Conservation (phyloP, 2,329 filamentous ascomycete species). For the Scleromitrula shiraiana region DNA sequence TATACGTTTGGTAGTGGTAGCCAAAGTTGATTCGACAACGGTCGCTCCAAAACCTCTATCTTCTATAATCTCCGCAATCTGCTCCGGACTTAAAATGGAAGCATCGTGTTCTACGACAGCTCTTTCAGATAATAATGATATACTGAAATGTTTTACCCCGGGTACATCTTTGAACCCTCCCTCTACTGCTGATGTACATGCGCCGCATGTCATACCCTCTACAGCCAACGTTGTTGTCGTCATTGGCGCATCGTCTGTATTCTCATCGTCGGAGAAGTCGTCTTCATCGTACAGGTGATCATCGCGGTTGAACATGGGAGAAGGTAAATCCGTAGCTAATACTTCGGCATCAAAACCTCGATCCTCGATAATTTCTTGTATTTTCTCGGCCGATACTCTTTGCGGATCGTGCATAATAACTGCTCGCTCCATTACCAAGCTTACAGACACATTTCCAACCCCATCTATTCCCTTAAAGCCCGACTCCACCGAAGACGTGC, state of each 20-base stretch:
- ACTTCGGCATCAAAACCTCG: constrained; percentile 85
- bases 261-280: constrained; percentile 25
- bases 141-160: constrained; percentile 68
- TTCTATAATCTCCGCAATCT: constrained; percentile 51
- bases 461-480: constrained; percentile 79
- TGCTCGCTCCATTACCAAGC: constrained; percentile 91
- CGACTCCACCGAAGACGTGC: constrained; percentile 89
- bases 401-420: constrained; percentile 82
- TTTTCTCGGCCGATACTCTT: constrained; percentile 62
- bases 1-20: constrained; percentile 30
- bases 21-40: constrained; percentile 61
- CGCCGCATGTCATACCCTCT: constrained; percentile 86
- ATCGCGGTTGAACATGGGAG: constrained; percentile 35
- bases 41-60: constrained; percentile 75
- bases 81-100: constrained; percentile 40
- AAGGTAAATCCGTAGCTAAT: constrained; percentile 70
- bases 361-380: constrained; percentile 84
- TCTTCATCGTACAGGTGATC: constrained; percentile 30
- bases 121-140: constrained; percentile 76
- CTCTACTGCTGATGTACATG: constrained; percentile 80
- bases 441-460: constrained; percentile 80
- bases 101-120: constrained; percentile 79
- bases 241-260: constrained; percentile 29
- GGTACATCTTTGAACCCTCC: constrained; percentile 67
- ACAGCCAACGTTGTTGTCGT: constrained; percentile 70